phyloP scores from a whole-genome alignment of 345 rosid genomes.

The Raphanus raphanistrum region DNA sequence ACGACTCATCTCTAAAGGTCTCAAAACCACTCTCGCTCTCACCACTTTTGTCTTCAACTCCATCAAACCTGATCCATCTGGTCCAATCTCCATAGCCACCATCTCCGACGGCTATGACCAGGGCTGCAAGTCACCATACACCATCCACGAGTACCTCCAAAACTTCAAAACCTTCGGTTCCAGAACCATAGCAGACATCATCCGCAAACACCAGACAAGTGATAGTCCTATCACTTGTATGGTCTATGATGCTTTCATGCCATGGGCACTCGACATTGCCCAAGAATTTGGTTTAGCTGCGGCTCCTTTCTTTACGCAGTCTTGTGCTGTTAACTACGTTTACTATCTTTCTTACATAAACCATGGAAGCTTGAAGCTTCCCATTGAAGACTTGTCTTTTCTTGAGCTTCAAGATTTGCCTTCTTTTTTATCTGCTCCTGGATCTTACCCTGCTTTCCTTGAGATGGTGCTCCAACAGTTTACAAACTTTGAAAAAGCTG shows the following conservation, averaged over 20 bases:
- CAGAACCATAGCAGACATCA: conserved; percentile 43
- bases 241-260: conserved; percentile 60
- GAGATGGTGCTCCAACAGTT: conserved; percentile 56
- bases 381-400: conserved; percentile 33
- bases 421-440: conserved; percentile 44
- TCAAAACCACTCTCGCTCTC: neutral
- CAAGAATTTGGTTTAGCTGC: conserved; percentile 45
- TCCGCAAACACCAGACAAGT: conserved; percentile 33
- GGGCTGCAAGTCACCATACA: neutral
- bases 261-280: conserved; percentile 68
- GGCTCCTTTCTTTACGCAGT: conserved; percentile 70
- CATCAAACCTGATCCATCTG: neutral
- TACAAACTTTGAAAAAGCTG: conserved; percentile 46
- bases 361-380: conserved; percentile 44
- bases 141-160: neutral
- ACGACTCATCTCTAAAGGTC: neutral
- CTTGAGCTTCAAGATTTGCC: conserved; percentile 63
- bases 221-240: conserved; percentile 48
- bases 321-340: conserved; percentile 58
- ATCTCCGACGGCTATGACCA: neutral
- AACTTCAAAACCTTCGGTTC: conserved; percentile 41
- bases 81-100: neutral
- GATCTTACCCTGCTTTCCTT: conserved; percentile 50
- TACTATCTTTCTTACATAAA: conserved; percentile 41
- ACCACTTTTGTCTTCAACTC: neutral